These are phyloP conservation scores for Exsudoporus floridanus DNA, from an alignment of 1,284 basidiomycete genomes.

Conservation along the genomic window DNA sequence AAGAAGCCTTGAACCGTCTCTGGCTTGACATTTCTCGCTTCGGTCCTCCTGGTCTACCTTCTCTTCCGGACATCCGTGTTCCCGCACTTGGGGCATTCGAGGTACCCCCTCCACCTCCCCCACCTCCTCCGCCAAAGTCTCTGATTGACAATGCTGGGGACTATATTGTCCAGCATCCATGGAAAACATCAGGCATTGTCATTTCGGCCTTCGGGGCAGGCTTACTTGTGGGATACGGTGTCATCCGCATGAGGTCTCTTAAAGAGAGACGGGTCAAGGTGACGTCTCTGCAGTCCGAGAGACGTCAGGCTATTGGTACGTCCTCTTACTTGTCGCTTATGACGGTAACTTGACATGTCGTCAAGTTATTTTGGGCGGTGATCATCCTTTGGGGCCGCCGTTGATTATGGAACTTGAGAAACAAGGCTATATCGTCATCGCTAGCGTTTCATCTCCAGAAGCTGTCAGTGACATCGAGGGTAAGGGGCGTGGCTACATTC, in stretches of 20 bases:
- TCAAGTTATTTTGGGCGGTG: constrained; percentile 77
- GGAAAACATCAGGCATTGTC: constrained; percentile 52
- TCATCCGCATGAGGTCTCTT: constrained; percentile 29
- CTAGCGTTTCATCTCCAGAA: constrained; percentile 67
- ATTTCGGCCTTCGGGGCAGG: constrained; percentile 58
- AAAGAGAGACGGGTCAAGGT: constrained; percentile 38
- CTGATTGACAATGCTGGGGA: constrained; percentile 46
- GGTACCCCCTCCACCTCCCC: constrained; percentile 61
- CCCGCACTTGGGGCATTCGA: constrained; percentile 71
- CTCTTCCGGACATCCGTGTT: constrained; percentile 59
- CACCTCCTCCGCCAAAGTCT: constrained; percentile 53
- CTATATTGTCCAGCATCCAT: constrained; percentile 60
- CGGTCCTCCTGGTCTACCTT: constrained; percentile 63
- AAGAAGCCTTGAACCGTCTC: constrained; percentile 63
- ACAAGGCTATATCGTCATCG: constrained; percentile 77
- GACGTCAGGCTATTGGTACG: constrained; percentile 71
- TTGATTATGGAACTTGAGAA: constrained; percentile 70
- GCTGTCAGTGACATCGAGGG: constrained; percentile 62
- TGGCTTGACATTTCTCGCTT: constrained; percentile 79
- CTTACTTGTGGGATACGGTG: constrained; percentile 56
- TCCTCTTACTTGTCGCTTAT: constrained; percentile 14
- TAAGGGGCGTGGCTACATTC: constrained; percentile 68
- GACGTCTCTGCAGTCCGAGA: constrained; percentile 41
- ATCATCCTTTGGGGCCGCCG: constrained; percentile 65
- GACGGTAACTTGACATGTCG: constrained; percentile 13